Base-by-base conservation (phyloP, 768 basidiomycete species). In the Boletus tomentosulus region DNA sequence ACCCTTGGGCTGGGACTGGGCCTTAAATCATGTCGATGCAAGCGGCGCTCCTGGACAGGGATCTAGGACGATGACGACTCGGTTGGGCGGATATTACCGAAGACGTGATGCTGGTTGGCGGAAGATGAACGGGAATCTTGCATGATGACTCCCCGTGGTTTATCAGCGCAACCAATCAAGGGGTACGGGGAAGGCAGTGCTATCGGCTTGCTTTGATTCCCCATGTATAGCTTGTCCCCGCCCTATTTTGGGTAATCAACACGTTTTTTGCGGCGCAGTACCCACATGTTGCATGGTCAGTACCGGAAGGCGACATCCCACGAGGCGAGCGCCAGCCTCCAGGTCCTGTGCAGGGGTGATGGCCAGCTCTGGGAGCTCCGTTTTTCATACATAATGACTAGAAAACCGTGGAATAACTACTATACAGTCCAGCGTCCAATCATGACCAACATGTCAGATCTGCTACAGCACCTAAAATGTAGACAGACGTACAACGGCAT, bases 261-360 rank as follows among this genome's bases (percentile, higher is more conserved):
- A 70, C 69, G 69, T 70, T 70, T 58, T 57, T 55, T 66, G 64
- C 68, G 59, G 58, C 66, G 66, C 70, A 70, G 66, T 55, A 59
- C 52, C 58, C 61, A 50, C 68, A 58, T 71, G 70, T 66, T 56
- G 53, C 54, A 47, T 51, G 51, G 61, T 56, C 47, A 53, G 24
- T 56, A 48, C 52, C 57, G 49, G 54, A 57, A 61, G 55, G 57
- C 56, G 54, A 59, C 35, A 51, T 12, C 35, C 61, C 70, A 71
- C 66, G 68, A 68, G 70, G 68, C 48, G 50, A 54, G 64, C 54
- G 57, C 61, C 57, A 58, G 57, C 59, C 56, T 53, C 41, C 55
- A 58, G 55, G 60, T 57, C 55, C 47, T 51, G 51, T 53, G 54
- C 54, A 67, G 53, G 60, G 65, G 51, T 61, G 58, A 57, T 58